Base-by-base conservation (phyloP, 768 basidiomycete species). In the Kwoniella bestiolae region DNA sequence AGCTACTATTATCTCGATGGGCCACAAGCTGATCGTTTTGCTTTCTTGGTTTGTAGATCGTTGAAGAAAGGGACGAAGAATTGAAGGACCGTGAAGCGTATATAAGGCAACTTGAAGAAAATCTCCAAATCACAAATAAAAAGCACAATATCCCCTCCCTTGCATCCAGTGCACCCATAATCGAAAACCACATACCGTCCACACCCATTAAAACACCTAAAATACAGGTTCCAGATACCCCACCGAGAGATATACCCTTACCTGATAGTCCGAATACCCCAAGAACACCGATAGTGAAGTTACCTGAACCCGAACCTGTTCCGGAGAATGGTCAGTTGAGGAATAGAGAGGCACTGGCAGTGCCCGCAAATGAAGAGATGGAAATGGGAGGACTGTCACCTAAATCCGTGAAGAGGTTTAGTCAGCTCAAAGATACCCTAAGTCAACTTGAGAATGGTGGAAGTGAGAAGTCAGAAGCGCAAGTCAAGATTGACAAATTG, bases 41-140 rank as follows among this genome's bases (percentile, higher is more conserved):
- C 26, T 16, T 3, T 16, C 34, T n/a, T n/a, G n/a, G n/a, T n/a
- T n/a, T n/a, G n/a, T n/a, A 67, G 67, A 59, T 67, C 32, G 68
- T 68, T 5, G 70, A 82, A 72, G 92, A 93, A 34, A 84, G 61
- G 29, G 69, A 70, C 29, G 73, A 81, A 74, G 92, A 93, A 31
- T 84, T 98, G 66, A 90, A 88, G 77, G 91, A 93, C 68, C 86
- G 94, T 53, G 95, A 97, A 81, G 85, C 87, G n/a, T 95, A 98
- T 81, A 97, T 98, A 55, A 83, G 85, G 51, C 81, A 85, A 29
- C 85, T 96, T 14, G 94, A 95, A 77, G 69, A 79, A 41, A 83
- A 83, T 21, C 70, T 88, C 65, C 82, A 83, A 73, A 82, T 25
- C 47, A 31, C 47, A 60, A 25, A 47, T 23, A 56, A 82, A 53